Conservation (phyloP, 495 filamentous ascomycete species). For the Aspergillus coremiiformis region DNA sequence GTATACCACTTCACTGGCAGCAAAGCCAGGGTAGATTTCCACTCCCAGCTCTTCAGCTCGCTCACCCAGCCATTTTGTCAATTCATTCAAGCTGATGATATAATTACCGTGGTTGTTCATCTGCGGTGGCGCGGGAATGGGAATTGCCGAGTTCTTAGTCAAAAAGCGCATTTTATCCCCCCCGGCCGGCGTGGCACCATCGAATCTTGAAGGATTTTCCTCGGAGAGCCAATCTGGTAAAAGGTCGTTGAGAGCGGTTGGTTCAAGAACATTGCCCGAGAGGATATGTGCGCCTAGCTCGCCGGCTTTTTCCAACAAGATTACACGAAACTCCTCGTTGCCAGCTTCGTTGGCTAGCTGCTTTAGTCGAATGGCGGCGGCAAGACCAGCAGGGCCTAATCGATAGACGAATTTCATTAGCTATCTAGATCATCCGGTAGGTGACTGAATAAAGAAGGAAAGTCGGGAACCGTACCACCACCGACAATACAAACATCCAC, state of each 20-base stretch:
- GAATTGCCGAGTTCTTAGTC: constrained; percentile 70
- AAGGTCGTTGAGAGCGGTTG: constrained; percentile 79
- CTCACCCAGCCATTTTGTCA: constrained; percentile 91
- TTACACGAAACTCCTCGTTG: constrained; percentile 89
- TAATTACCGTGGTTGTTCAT: constrained; percentile 99
- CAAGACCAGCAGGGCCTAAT: constrained; percentile 77
- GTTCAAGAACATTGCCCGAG: constrained; percentile 92
- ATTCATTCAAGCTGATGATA: constrained; percentile 89
- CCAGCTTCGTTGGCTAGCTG: constrained; percentile 93
- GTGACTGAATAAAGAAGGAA: background rate
- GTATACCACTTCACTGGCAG: constrained; percentile 89
- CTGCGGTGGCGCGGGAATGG: constrained; percentile 83
- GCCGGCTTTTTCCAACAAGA: constrained; percentile 90
- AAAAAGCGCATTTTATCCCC: constrained; percentile 89
- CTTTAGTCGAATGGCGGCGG: constrained; percentile 89
- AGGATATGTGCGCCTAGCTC: constrained; percentile 94
- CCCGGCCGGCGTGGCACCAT: constrained; percentile 72
- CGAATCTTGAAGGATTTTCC: constrained; percentile 77
- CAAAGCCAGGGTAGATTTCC: constrained; percentile 96
- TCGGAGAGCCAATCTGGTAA: constrained; percentile 89
- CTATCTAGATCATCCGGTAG: background rate
- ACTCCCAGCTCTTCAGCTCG: constrained; percentile 95
- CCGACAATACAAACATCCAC: constrained; percentile 97
- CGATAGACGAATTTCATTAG: background rate
- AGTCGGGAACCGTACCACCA: constrained; percentile 50